Base-by-base conservation (phyloP, 768 basidiomycete species). In the Boletus patriciae region DNA sequence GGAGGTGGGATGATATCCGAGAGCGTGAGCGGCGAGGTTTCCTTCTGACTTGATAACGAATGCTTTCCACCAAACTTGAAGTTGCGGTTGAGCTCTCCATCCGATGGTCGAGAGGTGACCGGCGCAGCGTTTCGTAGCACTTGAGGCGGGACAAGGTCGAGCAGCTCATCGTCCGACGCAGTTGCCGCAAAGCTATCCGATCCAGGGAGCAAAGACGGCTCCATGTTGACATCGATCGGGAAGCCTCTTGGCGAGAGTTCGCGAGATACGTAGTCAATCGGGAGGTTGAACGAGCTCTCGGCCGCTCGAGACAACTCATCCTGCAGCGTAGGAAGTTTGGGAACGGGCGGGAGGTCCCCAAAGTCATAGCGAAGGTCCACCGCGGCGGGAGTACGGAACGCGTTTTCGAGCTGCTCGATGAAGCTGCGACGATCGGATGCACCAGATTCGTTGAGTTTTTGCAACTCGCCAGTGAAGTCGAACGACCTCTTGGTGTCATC, bases 381-480 rank as follows among this genome's bases (percentile, higher is more conserved):
- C 64, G 84, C 86, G 18, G 87, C 85, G 0, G 90, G 89, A 0
- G 88, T 89, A 59, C 82, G 78, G 76, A 92, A 92, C 1, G 90
- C 89, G 50, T 78, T 85, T 74, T 92, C 90, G 23, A 92, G 73
- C 70, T 93, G 85, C 69, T 91, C 88, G 4, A 92, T 86, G 65
- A 93, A 93, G 70, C 90, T 92, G 13, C 70, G 76, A 11, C 88
- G 74, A 64, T 90, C 84, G 1, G 84, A 85, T 1, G 65, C 88
- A 34, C 87, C 86, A 7, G 83, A 85, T 62, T 88, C 85, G 51
- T 87, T 85, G 47, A 92, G 76, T 63, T 76, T 84, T 69, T 80
- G 73, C 50, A 92, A 70, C 68, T 92, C 91, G 38, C 86, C 88
- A 0, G 91, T 93, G 65, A 92, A 93, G 64, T 93, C 90, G 58